Evolutionary conservation across 2,329 filamentous ascomycete species (phyloP).

Genomic region (Pseudocercospora fuligena): DNA sequence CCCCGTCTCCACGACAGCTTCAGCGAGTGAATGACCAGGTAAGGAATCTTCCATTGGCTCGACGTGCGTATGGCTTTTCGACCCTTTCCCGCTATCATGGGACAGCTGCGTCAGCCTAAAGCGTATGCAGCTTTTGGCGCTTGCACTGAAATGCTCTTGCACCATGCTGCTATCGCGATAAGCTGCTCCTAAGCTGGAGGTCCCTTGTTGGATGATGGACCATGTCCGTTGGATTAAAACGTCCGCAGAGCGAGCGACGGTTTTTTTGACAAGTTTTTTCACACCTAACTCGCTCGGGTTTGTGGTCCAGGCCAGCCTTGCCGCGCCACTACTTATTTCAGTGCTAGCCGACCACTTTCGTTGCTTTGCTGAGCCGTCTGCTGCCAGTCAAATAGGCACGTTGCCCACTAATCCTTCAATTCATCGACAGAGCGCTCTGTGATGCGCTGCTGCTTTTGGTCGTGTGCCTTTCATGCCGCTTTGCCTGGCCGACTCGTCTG

Average conservation of each 20-base stretch:
- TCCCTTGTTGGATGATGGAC: neutral
- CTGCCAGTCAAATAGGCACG: constrained; percentile 28
- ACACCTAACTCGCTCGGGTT: neutral
- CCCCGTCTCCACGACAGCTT: neutral
- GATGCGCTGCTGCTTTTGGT: constrained; percentile 9
- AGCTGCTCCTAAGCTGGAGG: constrained; percentile 4
- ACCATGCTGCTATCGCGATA: constrained; percentile 20
- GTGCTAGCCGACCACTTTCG: constrained; percentile 9
- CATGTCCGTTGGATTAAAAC: neutral
- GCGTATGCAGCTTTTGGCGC: neutral
- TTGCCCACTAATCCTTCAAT: constrained; percentile 18
- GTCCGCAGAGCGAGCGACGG: neutral
- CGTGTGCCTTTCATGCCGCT: constrained; percentile 13
- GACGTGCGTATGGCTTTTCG: constrained; percentile 1
- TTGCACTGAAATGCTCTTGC: constrained; percentile 3
- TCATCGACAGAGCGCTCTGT: neutral
- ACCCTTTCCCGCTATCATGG: constrained; percentile 11
- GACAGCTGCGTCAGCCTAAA: constrained; percentile 7
- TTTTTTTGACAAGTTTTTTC: neutral
- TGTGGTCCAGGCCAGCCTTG: constrained; percentile 7
- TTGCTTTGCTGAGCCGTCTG: constrained; percentile 13
- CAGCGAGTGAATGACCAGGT: constrained; percentile 9
- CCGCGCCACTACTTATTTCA: neutral
- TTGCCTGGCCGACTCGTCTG: neutral
- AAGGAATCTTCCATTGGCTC: constrained; percentile 3